These are phyloP conservation scores for Penicillium chermesinum DNA, from an alignment of 495 filamentous ascomycete genomes.

Conservation along the genomic window DNA sequence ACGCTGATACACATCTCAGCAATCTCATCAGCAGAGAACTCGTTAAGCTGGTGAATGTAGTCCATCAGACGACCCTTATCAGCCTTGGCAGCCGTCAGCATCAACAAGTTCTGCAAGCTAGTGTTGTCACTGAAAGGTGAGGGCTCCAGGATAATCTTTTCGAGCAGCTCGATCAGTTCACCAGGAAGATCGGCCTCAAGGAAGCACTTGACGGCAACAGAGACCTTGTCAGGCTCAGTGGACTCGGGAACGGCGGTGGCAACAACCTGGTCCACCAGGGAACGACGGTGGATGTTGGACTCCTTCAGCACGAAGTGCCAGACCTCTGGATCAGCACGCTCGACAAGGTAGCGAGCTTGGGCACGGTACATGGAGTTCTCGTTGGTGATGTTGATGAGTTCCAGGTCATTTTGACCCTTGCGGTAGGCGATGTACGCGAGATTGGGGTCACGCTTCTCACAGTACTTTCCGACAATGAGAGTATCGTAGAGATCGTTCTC, in stretches of 20 bases:
- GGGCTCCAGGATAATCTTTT: slow-evolving; percentile 98
- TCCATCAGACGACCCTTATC: slow-evolving; percentile 95
- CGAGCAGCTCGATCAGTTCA: slow-evolving; percentile 93
- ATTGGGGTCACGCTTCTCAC: slow-evolving; percentile 97
- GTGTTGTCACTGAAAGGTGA: slow-evolving; percentile 95
- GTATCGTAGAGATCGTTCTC: slow-evolving; percentile 98
- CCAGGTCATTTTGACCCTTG: slow-evolving; percentile 96
- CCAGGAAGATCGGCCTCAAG: slow-evolving; percentile 82
- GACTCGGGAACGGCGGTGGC: slow-evolving; percentile 95
- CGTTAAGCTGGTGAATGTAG: slow-evolving; percentile 87
- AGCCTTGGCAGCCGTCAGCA: slow-evolving; percentile 94
- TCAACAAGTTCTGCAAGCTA: slow-evolving; percentile 92
- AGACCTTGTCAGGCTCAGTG: slow-evolving; percentile 91
- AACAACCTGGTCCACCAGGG: slow-evolving; percentile 93
- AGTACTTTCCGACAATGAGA: slow-evolving; percentile 92
- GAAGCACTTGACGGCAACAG: slow-evolving; percentile 89
- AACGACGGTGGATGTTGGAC: slow-evolving; percentile 91
- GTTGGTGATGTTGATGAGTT: slow-evolving; percentile 96
- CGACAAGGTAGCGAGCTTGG: slow-evolving; percentile 91
- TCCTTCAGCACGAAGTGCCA: slow-evolving; percentile 92
- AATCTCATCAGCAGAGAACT: slow-evolving; percentile 89
- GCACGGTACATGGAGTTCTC: slow-evolving; percentile 99
- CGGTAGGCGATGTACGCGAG: slow-evolving; percentile 91
- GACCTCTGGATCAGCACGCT: slow-evolving; percentile 82
- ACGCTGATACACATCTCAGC: slow-evolving; percentile 89